Conservation (phyloP, 768 basidiomycete species). For the Mycena vitilis region DNA sequence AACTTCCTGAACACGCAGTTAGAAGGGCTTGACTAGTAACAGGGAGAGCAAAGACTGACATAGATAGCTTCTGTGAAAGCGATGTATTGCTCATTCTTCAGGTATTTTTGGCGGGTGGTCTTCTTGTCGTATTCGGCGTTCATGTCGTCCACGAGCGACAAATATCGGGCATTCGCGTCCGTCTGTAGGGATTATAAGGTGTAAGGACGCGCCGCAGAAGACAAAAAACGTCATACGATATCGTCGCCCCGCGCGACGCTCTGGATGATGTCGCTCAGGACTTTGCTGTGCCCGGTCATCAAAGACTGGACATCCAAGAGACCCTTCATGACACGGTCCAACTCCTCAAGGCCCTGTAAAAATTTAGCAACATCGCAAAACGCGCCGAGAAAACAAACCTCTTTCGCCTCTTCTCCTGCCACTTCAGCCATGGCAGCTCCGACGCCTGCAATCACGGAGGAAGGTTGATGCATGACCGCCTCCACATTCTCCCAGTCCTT, state of each 20-base stretch:
- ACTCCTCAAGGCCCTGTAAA: constrained; percentile 62
- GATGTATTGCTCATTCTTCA: constrained; percentile 67
- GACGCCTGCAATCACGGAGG: constrained; percentile 61
- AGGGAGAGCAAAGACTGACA: constrained; percentile 54
- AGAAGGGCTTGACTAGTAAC: not conserved
- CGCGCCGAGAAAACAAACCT: constrained; percentile 52
- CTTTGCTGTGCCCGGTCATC: constrained; percentile 65
- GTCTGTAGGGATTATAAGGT: constrained; percentile 50
- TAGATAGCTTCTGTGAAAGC: constrained; percentile 75
- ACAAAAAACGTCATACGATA: constrained; percentile 60
- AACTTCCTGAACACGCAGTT: constrained; percentile 62
- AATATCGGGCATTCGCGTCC: constrained; percentile 63
- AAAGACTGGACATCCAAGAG: constrained; percentile 75
- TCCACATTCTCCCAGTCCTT: constrained; percentile 72
- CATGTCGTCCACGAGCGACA: constrained; percentile 53
- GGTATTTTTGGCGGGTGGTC: constrained; percentile 86
- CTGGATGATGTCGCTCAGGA: constrained; percentile 68
- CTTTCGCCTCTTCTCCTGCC: constrained; percentile 62
- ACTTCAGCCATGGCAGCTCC: constrained; percentile 72
- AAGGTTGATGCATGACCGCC: constrained; percentile 59
- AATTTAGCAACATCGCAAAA: constrained; percentile 10
- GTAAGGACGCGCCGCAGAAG: not conserved
- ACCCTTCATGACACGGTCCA: constrained; percentile 77
- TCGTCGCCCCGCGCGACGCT: constrained; percentile 63
- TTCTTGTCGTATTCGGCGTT: constrained; percentile 63